phyloP scores from a whole-genome alignment of 352 stramenopile species.

The Phytophthora citrophthora region DNA sequence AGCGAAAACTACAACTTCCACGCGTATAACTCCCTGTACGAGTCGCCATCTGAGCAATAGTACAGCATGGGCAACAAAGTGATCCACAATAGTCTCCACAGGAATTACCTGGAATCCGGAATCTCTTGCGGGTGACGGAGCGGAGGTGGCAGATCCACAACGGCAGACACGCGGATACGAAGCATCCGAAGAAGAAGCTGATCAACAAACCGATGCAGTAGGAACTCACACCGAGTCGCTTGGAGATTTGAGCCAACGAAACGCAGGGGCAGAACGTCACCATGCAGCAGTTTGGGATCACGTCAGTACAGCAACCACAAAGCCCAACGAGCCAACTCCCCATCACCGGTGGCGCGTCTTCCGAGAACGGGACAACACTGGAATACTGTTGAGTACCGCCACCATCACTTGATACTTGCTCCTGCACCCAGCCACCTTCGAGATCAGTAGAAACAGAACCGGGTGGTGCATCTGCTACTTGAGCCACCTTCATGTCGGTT shows the following conservation, averaged over 20 bases:
- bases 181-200: constrained; percentile 25
- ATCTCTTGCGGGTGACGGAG: constrained; percentile 39
- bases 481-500: constrained; percentile 15
- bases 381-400: constrained; percentile 23
- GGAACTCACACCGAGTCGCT: constrained; percentile 31
- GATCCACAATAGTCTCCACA: constrained; percentile 39
- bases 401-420: constrained; percentile 14
- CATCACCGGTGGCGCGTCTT: constrained; percentile 28
- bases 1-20: constrained; percentile 50
- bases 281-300: constrained; percentile 53
- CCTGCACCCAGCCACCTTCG: constrained; percentile 28
- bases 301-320: constrained; percentile 32
- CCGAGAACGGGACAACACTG: constrained; percentile 28
- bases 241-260: constrained; percentile 41
- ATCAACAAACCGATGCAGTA: constrained; percentile 28
- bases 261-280: constrained; percentile 45
- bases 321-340: constrained; percentile 31
- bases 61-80: constrained; percentile 55
- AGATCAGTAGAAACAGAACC: constrained; percentile 21
- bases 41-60: constrained; percentile 63
- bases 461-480: constrained; percentile 24
- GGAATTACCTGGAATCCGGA: constrained; percentile 48
- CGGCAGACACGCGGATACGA: constrained; percentile 17
- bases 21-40: constrained; percentile 57
- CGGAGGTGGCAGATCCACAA: constrained; percentile 49